A percentile compares a stretch with the other conserved stretches of the same genome.
Conservation (phyloP, 257 asterid species). For the Solanum lignicaule region DNA sequence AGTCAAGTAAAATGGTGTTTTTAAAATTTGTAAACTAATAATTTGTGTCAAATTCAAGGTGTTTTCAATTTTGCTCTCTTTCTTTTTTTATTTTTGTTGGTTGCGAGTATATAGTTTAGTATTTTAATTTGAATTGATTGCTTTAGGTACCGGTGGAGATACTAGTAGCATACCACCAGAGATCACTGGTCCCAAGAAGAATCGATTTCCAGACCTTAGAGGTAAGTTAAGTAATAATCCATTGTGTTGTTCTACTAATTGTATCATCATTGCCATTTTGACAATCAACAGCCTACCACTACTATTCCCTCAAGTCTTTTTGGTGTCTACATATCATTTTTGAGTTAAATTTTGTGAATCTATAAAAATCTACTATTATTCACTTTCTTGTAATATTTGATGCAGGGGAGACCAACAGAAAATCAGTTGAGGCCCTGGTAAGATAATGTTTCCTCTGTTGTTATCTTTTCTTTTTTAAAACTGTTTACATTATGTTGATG, state of each 20-base stretch:
- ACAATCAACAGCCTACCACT: too few relatives aligned
- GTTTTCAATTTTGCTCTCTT: too few relatives aligned
- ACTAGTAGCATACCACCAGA: conserved; percentile 31
- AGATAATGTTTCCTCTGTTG: conserved; percentile 4
- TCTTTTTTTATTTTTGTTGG: neutral
- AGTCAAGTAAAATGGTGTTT: too few relatives aligned
- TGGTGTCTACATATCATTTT: too few relatives aligned
- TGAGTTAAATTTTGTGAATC: neutral
- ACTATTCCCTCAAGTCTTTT: too few relatives aligned
- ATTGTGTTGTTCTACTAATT: too few relatives aligned
- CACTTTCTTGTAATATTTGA: neutral
- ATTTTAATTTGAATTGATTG: neutral
- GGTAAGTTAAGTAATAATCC: conserved; percentile 15
- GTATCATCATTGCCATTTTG: too few relatives aligned
- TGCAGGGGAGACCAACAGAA: conserved; percentile 52
- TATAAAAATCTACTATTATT: neutral
- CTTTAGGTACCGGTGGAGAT: conserved; percentile 44
- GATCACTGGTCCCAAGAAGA: conserved; percentile 40
- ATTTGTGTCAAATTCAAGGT: too few relatives aligned
- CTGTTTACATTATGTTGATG: neutral
- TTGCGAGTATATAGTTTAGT: neutral
- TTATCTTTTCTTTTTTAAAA: neutral
- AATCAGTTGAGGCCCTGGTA: conserved; percentile 70
- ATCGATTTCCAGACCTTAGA: conserved; percentile 52
- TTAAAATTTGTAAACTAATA: too few relatives aligned